These are phyloP conservation scores for Fusarium tuaranense DNA, from an alignment of 2,329 filamentous ascomycete genomes.

Conservation along the genomic window DNA sequence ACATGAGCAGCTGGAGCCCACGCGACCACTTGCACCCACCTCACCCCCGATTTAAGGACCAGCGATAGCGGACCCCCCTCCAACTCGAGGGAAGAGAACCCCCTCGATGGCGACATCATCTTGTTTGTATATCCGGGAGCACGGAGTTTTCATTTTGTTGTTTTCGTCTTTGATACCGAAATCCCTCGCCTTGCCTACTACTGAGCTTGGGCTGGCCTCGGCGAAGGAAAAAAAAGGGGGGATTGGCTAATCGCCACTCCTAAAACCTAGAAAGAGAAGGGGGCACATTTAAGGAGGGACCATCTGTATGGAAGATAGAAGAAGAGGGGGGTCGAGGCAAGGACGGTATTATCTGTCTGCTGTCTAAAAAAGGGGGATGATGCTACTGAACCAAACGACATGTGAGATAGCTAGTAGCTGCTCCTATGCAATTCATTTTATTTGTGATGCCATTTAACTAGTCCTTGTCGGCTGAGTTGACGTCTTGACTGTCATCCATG, in stretches of 20 bases:
- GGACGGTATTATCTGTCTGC: slow-evolving; percentile 20
- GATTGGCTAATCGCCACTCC: slow-evolving; percentile 21
- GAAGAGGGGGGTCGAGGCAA: slow-evolving; percentile 9
- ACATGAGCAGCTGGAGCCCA: slow-evolving; percentile 32
- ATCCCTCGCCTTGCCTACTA: slow-evolving; percentile 20
- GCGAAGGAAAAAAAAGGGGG: slow-evolving; percentile 10
- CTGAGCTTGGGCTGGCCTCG: slow-evolving; percentile 23
- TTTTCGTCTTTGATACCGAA: slow-evolving; percentile 28
- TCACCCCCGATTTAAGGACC: slow-evolving; percentile 8
- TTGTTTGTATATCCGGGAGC: slow-evolving; percentile 40
- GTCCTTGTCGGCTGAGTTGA: neutral
- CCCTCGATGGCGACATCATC: slow-evolving; percentile 28
- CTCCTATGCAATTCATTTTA: slow-evolving; percentile 33
- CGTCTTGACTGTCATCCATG: neutral
- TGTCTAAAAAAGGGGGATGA: slow-evolving; percentile 23
- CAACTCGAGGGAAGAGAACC: slow-evolving; percentile 14
- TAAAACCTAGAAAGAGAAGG: slow-evolving; percentile 18
- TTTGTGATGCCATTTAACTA: slow-evolving; percentile 26
- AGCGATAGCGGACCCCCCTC: slow-evolving; percentile 13
- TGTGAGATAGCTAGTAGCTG: slow-evolving; percentile 26
- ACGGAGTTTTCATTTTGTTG: slow-evolving; percentile 33
- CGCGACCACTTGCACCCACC: slow-evolving; percentile 10
- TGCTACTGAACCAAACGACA: slow-evolving; percentile 23
- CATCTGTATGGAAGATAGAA: slow-evolving; percentile 28
- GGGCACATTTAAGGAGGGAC: slow-evolving; percentile 14